phyloP scores from a whole-genome alignment of 164 flowering plant species.

The grape (Vitis vinifera) region ASM3070453v1 NC_081809.1:2908501-2909000 shows the following conservation, averaged over 20 bases:
- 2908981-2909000: too few species aligned
- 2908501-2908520: constrained; percentile 84
- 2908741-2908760: constrained; percentile 79
- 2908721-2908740: constrained; percentile 82
- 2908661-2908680: too few species aligned
- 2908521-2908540: constrained; percentile 93
- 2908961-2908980: too few species aligned
- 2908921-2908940: constrained; percentile 73
- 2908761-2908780: constrained; percentile 65
- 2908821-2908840: constrained; percentile 89
- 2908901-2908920: constrained; percentile 63
- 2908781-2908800: constrained; percentile 76
- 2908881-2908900: constrained; percentile 47
- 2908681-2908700: neutral
- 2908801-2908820: constrained; percentile 56
- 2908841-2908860: constrained; percentile 53
- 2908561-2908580: constrained; percentile 19
- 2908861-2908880: constrained; percentile 62
- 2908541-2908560: constrained; percentile 97
- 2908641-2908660: too few species aligned
- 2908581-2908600: neutral
- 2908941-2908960: constrained; percentile 23
- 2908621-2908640: too few species aligned
- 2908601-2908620: neutral
- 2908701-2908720: constrained; percentile 61